Evolutionary conservation across 768 basidiomycete species (phyloP), one percentile per base, ranked within the genome.

Genomic region (Leucosporidium scottii): DNA sequence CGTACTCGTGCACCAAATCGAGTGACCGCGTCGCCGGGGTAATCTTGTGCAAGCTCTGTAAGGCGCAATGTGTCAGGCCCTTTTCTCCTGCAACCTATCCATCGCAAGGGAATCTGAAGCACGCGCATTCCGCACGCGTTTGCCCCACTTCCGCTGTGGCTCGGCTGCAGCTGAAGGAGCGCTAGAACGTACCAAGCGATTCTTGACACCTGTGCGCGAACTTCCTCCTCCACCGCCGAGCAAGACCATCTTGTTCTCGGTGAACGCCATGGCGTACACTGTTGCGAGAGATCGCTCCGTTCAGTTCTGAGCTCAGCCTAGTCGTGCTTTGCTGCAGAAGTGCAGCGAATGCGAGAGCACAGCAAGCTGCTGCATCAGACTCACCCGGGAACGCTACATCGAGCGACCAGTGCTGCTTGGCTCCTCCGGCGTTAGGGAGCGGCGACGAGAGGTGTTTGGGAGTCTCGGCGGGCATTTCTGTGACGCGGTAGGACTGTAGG

Each of bases 181-280:
- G 39, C 2, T 48, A 23, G 31, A 21, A 81, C 88, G 75, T 71
- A 91, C 94, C 72, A 99, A 79, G 78, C 91, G 91, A 80, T 99
- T 99, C 81, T 91, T 90, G 68, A 99, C 88, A 5, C 96, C 96
- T 61, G 84, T 91, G 69, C 84, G 84, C 15, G 88, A 85, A 18
- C 89, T 84, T 23, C 94, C 94, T 2, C 96, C 96, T 6, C 93
- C 96, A 18, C 82, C 82, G 2, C 92, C 94, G 9, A 94, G 81
- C 3, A 93, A 82, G 25, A 98, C 80, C 30, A 84, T 81, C 28
- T 84, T 81, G n/a, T 86, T 82, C 0, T 86, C 83, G 15, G 89
- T 76, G 79, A 93, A 98, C 20, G 85, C 85, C 61, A 87, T 85
- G 7, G 90, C 90, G 76, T 92, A 96, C 59, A 96, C 87, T 53